phyloP scores from a whole-genome alignment of 176 grass and related monocot genomes.

The Aegilops tauschii region DNA sequence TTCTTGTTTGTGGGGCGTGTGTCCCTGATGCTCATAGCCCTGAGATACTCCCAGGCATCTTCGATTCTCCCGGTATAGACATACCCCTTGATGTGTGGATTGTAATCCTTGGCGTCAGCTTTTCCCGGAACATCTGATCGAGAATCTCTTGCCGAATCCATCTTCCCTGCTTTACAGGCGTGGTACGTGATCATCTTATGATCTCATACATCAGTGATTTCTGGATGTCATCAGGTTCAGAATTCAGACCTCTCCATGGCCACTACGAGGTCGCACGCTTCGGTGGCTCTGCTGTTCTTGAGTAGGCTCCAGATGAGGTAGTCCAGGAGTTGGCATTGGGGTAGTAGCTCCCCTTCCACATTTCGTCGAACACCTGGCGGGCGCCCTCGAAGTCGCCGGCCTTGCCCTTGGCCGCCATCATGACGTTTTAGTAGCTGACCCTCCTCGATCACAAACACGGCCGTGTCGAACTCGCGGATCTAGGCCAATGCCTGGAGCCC shows the following conservation, averaged over 20 bases:
- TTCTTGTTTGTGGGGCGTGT: slow-evolving; percentile 58
- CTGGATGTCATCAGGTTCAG: background rate
- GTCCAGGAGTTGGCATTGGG: slow-evolving; percentile 71
- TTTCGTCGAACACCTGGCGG: slow-evolving; percentile 69
- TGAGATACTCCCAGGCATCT: slow-evolving; percentile 62
- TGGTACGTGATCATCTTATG: slow-evolving; percentile 50
- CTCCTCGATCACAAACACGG: slow-evolving; percentile 49
- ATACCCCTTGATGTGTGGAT: slow-evolving; percentile 74
- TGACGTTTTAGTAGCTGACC: slow-evolving; percentile 54
- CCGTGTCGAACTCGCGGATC: slow-evolving; percentile 54
- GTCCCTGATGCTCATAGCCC: slow-evolving; percentile 58
- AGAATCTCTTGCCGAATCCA: slow-evolving; percentile 64
- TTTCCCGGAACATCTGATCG: slow-evolving; percentile 54
- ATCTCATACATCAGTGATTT: slow-evolving; percentile 54
- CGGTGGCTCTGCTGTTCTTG: slow-evolving; percentile 45
- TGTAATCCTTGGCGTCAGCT: slow-evolving; percentile 46
- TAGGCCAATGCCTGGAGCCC: slow-evolving; percentile 24
- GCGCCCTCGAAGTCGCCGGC: slow-evolving; percentile 60
- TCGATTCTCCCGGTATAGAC: slow-evolving; percentile 35
- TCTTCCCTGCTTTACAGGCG: slow-evolving; percentile 50
- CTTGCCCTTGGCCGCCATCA: slow-evolving; percentile 48
- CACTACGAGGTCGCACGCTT: slow-evolving; percentile 68
- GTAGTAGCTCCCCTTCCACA: slow-evolving; percentile 45
- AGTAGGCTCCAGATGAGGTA: slow-evolving; percentile 73
- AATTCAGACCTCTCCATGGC: slow-evolving; percentile 46